A percentile compares a stretch with the other conserved stretches of the same genome.
phyloP scores from a whole-genome alignment of 805 yeast genomes.

The Cyberlindnera americana region DNA sequence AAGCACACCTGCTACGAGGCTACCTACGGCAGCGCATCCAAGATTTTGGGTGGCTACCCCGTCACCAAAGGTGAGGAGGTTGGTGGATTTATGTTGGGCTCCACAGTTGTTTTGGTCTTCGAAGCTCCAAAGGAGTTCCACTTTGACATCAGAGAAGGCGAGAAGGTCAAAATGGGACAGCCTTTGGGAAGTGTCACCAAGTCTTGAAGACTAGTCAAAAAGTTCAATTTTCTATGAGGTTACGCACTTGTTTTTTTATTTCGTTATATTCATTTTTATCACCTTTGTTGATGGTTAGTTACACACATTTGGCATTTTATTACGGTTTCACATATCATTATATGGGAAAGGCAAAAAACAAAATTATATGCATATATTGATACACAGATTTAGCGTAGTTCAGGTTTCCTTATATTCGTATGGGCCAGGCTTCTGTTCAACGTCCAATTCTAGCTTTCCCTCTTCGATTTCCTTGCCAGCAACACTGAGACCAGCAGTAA shows the following conservation, averaged over 20 bases:
- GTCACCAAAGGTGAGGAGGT: conserved; percentile 88
- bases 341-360: not conserved
- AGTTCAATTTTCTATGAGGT: conserved; percentile 5
- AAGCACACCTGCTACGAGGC: conserved; percentile 93
- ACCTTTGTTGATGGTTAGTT: not conserved
- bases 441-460: conserved; percentile 32
- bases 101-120: conserved; percentile 94
- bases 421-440: conserved; percentile 53
- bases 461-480: conserved; percentile 55
- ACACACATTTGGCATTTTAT: conserved; percentile 3
- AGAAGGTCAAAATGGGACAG: conserved; percentile 83
- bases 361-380: not conserved
- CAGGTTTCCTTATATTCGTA: conserved; percentile 47
- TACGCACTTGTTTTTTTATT: conserved; percentile 3
- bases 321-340: not conserved
- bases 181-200: conserved; percentile 47
- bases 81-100: conserved; percentile 96
- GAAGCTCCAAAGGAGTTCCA: conserved; percentile 87
- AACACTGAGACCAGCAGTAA: conserved; percentile 58
- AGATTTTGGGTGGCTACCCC: conserved; percentile 80
- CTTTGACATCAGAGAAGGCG: conserved; percentile 68
- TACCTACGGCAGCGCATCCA: conserved; percentile 76
- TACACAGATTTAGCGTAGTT: not conserved
- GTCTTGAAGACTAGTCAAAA: no score
- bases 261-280: not conserved